Evolutionary conservation across 2,329 filamentous ascomycete species (phyloP).

Genomic region (Fusarium paranaense): DNA sequence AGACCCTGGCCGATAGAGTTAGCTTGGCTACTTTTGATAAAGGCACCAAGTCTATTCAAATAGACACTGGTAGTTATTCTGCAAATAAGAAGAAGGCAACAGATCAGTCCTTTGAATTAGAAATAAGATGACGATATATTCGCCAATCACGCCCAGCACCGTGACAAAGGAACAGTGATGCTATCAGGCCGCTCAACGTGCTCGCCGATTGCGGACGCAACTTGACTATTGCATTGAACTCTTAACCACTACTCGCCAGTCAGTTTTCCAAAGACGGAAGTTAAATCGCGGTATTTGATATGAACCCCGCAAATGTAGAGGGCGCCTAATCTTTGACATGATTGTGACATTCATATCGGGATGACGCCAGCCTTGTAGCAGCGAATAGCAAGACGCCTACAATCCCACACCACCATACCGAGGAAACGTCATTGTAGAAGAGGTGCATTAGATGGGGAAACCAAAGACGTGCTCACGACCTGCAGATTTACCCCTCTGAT

Average conservation of each 20-base stretch:
- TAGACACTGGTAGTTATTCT: too few relatives aligned
- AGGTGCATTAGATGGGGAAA: background rate
- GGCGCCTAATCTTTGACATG: background rate
- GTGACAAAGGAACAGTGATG: background rate
- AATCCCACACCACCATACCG: background rate
- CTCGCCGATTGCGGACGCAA: background rate
- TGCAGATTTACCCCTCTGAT: background rate
- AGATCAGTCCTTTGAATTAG: too few relatives aligned
- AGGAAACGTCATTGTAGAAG: background rate
- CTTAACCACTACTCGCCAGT: background rate
- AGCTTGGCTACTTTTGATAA: background rate
- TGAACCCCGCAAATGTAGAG: background rate
- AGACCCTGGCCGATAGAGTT: too few relatives aligned
- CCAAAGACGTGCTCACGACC: background rate
- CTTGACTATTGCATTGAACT: background rate
- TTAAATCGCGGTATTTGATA: background rate
- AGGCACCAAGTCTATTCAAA: background rate
- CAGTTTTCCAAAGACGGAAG: background rate
- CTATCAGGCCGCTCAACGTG: rapidly evolving
- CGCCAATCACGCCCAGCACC: background rate
- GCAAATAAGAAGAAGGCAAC: too few relatives aligned
- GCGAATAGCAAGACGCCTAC: background rate
- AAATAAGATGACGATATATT: background rate
- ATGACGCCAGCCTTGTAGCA: background rate
- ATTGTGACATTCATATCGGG: constrained; percentile 3